A percentile compares a stretch with the other conserved stretches of the same genome.
phyloP scores from a whole-genome alignment of 2,329 filamentous ascomycete genomes.

The Sclerotinia glacialis region DNA sequence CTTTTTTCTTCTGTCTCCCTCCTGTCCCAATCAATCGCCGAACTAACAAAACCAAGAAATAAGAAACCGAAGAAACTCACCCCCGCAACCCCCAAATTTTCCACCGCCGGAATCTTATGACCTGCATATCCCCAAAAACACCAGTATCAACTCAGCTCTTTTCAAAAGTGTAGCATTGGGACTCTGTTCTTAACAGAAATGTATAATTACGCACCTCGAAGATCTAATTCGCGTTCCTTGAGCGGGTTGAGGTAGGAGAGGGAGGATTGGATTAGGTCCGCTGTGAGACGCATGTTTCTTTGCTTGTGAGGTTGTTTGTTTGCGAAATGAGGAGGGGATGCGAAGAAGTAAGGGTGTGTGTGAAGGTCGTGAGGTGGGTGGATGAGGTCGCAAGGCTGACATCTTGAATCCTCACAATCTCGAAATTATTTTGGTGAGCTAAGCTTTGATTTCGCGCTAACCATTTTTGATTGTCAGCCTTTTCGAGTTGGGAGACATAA shows the following conservation, averaged over 20 bases:
- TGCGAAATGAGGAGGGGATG: constrained; percentile 7
- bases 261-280: constrained; percentile 89
- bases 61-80: constrained; percentile 47
- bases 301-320: background rate
- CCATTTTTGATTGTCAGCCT: constrained; percentile 5
- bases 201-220: constrained; percentile 80
- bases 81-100: constrained; percentile 93
- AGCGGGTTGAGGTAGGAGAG: constrained; percentile 98
- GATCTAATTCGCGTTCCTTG: constrained; percentile 97
- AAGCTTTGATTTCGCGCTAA: constrained; percentile 14
- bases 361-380: background rate
- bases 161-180: constrained; percentile 74
- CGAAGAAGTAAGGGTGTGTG: background rate
- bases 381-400: constrained; percentile 14
- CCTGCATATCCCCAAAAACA: constrained; percentile 62
- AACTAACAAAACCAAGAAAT: background rate
- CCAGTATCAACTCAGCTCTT: constrained; percentile 80
- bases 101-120: constrained; percentile 95
- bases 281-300: constrained; percentile 79
- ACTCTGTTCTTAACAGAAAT: constrained; percentile 76
- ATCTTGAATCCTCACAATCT: constrained; percentile 5
- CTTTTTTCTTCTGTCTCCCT: constrained; percentile 19
- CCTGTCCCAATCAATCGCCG: background rate
- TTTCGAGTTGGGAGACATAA: background rate
- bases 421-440: constrained; percentile 16